These are phyloP conservation scores for Syzygium oleosum DNA, from an alignment of 345 rosid species.

Conservation along the genomic window DNA sequence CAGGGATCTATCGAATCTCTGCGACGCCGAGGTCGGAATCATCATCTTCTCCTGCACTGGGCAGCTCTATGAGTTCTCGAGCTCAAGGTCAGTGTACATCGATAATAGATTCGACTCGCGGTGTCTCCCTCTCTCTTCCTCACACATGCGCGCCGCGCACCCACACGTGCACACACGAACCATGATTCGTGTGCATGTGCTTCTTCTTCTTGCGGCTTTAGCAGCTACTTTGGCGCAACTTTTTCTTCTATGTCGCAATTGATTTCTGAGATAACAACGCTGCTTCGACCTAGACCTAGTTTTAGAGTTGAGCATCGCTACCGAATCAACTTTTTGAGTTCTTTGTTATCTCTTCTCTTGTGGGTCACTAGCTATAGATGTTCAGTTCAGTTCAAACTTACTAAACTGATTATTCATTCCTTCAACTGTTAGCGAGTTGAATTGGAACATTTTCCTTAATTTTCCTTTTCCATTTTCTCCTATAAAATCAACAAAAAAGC, in stretches of 20 bases:
- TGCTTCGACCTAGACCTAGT: background rate
- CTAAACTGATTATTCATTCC: background rate
- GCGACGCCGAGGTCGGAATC: conserved; percentile 31
- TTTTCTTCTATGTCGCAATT: background rate
- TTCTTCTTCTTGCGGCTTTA: background rate
- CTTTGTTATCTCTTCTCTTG: background rate
- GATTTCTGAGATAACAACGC: background rate
- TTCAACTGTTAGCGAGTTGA: background rate
- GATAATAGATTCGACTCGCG: background rate
- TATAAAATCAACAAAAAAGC: background rate
- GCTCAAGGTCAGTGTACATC: conserved; percentile 21
- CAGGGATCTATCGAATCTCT: conserved; percentile 23
- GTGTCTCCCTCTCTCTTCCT: background rate
- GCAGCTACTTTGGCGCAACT: background rate
- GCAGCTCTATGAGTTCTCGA: conserved; percentile 27
- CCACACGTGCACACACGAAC: background rate
- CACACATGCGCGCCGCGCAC: background rate
- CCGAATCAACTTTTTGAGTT: background rate
- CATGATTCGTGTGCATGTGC: background rate
- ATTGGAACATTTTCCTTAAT: background rate
- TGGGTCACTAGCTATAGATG: background rate
- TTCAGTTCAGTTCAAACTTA: background rate
- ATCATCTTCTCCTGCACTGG: conserved; percentile 36
- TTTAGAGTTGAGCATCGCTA: background rate
- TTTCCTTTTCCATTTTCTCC: background rate